Evolutionary conservation across 805 yeast species (phyloP).

Genomic region (Kodamaea jinghongensis): DNA sequence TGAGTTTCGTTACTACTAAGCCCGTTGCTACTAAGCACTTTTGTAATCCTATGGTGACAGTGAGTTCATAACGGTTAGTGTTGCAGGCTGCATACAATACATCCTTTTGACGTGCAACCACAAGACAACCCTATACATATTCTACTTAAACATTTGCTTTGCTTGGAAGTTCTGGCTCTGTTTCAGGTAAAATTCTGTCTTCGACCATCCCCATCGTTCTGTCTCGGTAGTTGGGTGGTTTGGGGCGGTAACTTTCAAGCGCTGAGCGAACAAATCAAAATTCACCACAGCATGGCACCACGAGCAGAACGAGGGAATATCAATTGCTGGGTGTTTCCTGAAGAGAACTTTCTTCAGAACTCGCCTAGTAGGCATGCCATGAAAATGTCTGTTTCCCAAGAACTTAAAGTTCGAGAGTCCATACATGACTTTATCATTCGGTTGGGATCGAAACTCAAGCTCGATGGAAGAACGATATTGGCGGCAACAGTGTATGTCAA

Average conservation of each 20-base stretch:
- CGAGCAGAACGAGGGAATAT: slow-evolving; percentile 8
- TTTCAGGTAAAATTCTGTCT: too few species aligned
- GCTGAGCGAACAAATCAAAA: neutral
- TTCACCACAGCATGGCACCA: neutral
- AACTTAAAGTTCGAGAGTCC: slow-evolving; percentile 35
- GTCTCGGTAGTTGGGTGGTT: neutral
- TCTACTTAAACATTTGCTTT: too few species aligned
- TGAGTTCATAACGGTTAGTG: too few species aligned
- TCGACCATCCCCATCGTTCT: too few species aligned
- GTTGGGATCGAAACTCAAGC: slow-evolving; percentile 35
- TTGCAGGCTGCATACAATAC: too few species aligned
- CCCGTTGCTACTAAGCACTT: too few species aligned
- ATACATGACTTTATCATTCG: slow-evolving; percentile 37
- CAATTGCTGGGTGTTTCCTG: slow-evolving; percentile 35
- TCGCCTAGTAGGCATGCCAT: slow-evolving; percentile 34
- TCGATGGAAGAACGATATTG: slow-evolving; percentile 41
- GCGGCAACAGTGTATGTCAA: slow-evolving; percentile 41
- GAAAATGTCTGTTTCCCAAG: slow-evolving; percentile 33
- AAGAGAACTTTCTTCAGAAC: slow-evolving; percentile 27
- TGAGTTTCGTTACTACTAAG: too few species aligned
- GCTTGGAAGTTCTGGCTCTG: too few species aligned
- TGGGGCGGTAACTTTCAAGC: neutral
- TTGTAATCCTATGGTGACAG: too few species aligned
- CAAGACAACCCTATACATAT: too few species aligned
- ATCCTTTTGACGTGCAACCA: too few species aligned